A percentile compares a stretch with the other conserved stretches of the same genome.
Evolutionary conservation across 441 rosid species (phyloP).

Genomic region (Mallotus japonicus): DNA sequence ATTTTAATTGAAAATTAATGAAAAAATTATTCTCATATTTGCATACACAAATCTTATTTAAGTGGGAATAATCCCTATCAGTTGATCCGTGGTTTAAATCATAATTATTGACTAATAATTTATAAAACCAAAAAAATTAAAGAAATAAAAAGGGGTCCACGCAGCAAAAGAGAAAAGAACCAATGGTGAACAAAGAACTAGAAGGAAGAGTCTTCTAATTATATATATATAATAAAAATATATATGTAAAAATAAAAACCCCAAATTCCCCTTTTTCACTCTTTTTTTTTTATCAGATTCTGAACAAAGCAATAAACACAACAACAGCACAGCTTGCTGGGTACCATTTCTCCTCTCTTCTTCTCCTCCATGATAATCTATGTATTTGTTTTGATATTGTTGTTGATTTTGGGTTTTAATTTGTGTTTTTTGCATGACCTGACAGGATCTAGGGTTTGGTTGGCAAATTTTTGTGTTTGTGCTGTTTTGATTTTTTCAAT

Average conservation of each 20-base stretch:
- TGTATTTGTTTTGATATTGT: not conserved
- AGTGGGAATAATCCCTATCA: too few relatives aligned
- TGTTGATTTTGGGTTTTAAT: not conserved
- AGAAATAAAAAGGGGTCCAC: conserved; percentile 2
- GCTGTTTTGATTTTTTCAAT: not conserved
- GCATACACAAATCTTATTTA: too few relatives aligned
- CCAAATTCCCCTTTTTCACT: too few relatives aligned
- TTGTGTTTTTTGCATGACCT: conserved; percentile 9
- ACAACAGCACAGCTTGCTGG: conserved; percentile 20
- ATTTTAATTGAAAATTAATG: too few relatives aligned
- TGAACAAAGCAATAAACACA: not conserved
- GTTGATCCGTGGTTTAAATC: too few relatives aligned
- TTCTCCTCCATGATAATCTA: not conserved
- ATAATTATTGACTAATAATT: too few relatives aligned
- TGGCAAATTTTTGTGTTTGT: too few relatives aligned
- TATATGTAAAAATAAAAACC: not conserved
- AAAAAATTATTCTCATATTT: too few relatives aligned
- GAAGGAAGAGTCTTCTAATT: too few relatives aligned
- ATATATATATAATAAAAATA: too few relatives aligned
- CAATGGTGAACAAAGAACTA: not conserved
- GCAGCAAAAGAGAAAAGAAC: not conserved
- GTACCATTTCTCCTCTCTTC: conserved; percentile 11
- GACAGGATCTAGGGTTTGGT: conserved; percentile 38
- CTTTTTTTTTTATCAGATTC: conserved; percentile 2
- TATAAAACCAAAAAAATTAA: not conserved